A percentile compares a stretch with the other conserved stretches of the same genome.
Evolutionary conservation across 169 alveolate genomes (phyloP).

Genomic region (Cryptosporidium meleagridis): DNA sequence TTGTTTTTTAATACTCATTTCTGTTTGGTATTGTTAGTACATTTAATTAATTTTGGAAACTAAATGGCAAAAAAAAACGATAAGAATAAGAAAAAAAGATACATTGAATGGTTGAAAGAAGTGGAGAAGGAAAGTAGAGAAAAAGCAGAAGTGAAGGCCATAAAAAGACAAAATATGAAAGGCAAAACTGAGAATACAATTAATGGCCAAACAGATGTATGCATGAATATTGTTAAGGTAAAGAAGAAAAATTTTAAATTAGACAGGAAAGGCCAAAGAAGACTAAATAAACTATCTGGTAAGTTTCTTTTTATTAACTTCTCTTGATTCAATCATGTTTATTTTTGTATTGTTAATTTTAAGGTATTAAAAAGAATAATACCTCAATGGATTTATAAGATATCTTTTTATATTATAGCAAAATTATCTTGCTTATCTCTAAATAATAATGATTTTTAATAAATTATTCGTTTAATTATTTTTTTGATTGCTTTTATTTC

Average conservation of each 20-base stretch:
- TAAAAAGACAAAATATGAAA: neutral
- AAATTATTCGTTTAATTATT: neutral
- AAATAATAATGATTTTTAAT: neutral
- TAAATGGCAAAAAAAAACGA: constrained; percentile 57
- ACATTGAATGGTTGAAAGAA: constrained; percentile 50
- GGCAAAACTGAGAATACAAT: neutral
- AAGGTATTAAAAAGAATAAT: constrained; percentile 34
- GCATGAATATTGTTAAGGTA: constrained; percentile 37
- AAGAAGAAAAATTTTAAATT: constrained; percentile 31
- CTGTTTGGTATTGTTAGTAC: neutral
- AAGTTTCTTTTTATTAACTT: neutral
- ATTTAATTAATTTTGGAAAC: neutral
- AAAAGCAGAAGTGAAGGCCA: neutral
- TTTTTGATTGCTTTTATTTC: neutral
- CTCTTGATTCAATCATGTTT: neutral
- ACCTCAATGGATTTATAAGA: neutral
- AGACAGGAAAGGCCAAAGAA: constrained; percentile 33
- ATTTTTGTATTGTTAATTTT: no score
- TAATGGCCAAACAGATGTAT: neutral
- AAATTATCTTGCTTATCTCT: no score
- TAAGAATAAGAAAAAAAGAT: constrained; percentile 24
- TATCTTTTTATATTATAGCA: neutral
- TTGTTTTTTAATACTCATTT: neutral
- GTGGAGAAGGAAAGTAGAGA: neutral
- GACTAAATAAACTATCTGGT: constrained; percentile 44